These are phyloP conservation scores for Agrocybe chaxingu DNA, from an alignment of 768 basidiomycete genomes.

Conservation along the genomic window DNA sequence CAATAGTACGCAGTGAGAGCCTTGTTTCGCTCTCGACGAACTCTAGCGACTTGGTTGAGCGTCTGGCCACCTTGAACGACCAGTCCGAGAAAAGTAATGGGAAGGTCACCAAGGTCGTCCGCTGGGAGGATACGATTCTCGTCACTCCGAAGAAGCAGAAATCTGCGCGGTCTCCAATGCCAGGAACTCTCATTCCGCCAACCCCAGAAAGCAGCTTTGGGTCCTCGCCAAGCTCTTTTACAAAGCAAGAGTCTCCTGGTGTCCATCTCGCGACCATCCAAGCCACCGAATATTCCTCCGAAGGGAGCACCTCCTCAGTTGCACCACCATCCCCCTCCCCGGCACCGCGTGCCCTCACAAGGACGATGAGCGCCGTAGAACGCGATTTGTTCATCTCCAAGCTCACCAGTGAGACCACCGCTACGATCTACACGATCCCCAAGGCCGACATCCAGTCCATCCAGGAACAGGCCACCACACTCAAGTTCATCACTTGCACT, in stretches of 20 bases:
- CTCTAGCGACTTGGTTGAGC: constrained; percentile 43
- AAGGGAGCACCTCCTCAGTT: constrained; percentile 15
- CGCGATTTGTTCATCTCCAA: constrained; percentile 48
- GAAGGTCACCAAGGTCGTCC: constrained; percentile 28
- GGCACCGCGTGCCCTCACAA: constrained; percentile 26
- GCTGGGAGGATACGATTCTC: constrained; percentile 29
- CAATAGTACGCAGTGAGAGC: constrained; percentile 32
- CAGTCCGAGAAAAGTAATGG: constrained; percentile 26
- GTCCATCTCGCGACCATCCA: constrained; percentile 1
- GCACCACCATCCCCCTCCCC: constrained; percentile 13
- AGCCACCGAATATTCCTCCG: constrained; percentile 16
- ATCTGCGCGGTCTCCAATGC: constrained; percentile 44
- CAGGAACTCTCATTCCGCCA: constrained; percentile 51
- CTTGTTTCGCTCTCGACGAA: constrained; percentile 50
- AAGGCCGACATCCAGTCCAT: constrained; percentile 41
- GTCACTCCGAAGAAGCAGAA: constrained; percentile 22
- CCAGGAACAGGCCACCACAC: constrained; percentile 33
- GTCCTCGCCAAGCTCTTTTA: constrained; percentile 15
- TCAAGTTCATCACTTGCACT: constrained; percentile 42
- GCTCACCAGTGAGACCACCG: constrained; percentile 38
- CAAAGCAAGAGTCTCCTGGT: constrained; percentile 10
- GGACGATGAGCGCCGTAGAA: constrained; percentile 51
- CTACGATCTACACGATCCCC: constrained; percentile 48
- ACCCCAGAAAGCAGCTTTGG: constrained; percentile 39
- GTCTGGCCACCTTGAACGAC: constrained; percentile 38